phyloP scores from a whole-genome alignment of 1,284 basidiomycete species.

The Exobasidium rhododendri region DNA sequence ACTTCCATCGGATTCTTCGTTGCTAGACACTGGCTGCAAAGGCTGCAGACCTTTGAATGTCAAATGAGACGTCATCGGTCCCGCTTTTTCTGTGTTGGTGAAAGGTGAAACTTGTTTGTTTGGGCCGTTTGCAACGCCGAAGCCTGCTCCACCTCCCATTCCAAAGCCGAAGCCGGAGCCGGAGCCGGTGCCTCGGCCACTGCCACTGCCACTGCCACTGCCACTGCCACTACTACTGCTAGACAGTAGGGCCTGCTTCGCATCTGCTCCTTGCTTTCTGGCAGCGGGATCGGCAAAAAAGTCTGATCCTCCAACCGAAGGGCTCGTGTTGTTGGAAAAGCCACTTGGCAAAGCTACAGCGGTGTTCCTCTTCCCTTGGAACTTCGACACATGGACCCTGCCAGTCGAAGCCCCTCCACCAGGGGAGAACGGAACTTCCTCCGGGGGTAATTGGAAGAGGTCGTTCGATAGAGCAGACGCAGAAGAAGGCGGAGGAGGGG shows the following conservation, averaged over 20 bases:
- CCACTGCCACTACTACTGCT: neutral
- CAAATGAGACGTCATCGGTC: neutral
- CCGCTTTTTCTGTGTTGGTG: neutral
- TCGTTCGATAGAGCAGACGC: neutral
- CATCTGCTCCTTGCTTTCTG: neutral
- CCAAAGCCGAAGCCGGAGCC: neutral
- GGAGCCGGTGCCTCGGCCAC: neutral
- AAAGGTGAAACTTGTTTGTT: too few species aligned
- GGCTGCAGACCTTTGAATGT: neutral
- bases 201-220: neutral
- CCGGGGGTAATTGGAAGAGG: constrained; percentile 1
- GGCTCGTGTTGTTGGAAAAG: neutral
- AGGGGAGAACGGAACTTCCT: neutral
- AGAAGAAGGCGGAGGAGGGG: neutral
- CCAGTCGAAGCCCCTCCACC: neutral
- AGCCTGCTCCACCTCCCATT: neutral
- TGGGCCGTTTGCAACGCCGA: neutral
- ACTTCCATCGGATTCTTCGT: neutral
- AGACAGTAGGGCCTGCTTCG: neutral
- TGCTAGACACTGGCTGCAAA: neutral
- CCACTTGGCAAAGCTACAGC: neutral
- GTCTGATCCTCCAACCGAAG: neutral
- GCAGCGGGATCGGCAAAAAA: neutral
- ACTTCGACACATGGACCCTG: neutral
- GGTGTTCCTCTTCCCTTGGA: neutral